phyloP scores from a whole-genome alignment of 108 stramenopile species.

The Cyclotella distinguenda region DNA sequence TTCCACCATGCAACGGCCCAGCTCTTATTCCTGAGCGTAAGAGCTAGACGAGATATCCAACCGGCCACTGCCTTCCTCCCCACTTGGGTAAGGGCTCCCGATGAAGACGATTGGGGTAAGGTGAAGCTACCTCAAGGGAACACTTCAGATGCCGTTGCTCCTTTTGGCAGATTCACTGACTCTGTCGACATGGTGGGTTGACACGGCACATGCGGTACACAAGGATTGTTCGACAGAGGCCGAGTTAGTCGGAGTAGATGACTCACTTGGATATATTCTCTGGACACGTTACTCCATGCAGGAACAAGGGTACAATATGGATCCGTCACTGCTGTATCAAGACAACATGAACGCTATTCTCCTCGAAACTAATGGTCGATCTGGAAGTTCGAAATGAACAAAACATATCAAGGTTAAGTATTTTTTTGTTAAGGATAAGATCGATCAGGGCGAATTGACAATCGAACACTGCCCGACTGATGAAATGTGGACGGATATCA shows the following conservation, averaged over 20 bases:
- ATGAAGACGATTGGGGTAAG: constrained; percentile 7
- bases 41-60: background rate
- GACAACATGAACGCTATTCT: constrained; percentile 55
- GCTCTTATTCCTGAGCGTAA: background rate
- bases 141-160: background rate
- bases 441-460: constrained; percentile 15
- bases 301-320: constrained; percentile 45
- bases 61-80: constrained; percentile 3
- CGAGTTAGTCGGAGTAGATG: constrained; percentile 20
- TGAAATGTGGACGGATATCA: constrained; percentile 31
- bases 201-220: constrained; percentile 48
- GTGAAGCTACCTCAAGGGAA: constrained; percentile 4
- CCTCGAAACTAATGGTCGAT: constrained; percentile 48
- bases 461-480: constrained; percentile 51
- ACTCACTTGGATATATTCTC: constrained; percentile 36
- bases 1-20: constrained; percentile 1
- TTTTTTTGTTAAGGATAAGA: constrained; percentile 48
- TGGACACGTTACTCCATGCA: constrained; percentile 49
- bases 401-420: constrained; percentile 49
- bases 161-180: background rate
- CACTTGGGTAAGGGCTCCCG: constrained; percentile 4
- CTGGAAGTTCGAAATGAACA: constrained; percentile 24
- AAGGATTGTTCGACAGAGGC: constrained; percentile 36
- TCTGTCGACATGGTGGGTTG: constrained; percentile 47
- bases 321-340: constrained; percentile 39